Evolutionary conservation across 768 basidiomycete species (phyloP), one percentile per base, ranked within the genome.

Genomic region (Pleurotus sapidus): DNA sequence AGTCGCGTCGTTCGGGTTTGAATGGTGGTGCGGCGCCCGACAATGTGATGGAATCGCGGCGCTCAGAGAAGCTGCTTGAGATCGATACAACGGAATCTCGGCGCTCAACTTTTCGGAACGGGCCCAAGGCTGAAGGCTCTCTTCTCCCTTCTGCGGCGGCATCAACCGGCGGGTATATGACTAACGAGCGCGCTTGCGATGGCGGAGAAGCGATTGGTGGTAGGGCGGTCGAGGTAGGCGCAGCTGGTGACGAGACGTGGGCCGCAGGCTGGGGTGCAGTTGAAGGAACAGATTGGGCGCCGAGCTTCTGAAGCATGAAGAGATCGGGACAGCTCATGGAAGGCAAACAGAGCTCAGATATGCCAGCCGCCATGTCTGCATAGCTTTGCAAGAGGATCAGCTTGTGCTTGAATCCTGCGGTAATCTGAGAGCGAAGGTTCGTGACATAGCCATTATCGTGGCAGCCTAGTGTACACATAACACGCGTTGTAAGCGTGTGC

Each of bases 391-490:
- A 75, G 34, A 89, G 76, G 58, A 84, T 76, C 60, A 89, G 73
- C 71, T 87, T 90, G 56, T 84, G 72, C 60, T 79, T 79, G 63
- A 78, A 82, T 30, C 87, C 86, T 27, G 82, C 79, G 45, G 87
- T 88, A 54, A 86, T 81, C 50, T 85, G 79, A 17, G 85, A 83
- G 47, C 80, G 80, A 54, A 90, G 78, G 57, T 75, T 77, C 23
- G 82, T 78, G 50, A 81, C 77, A 71, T 90, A 89, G 62, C 88
- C 87, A 71, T 83, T 84, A 70, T 89, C 88, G 66, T 89, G 88
- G 64, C 84, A 85, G 60, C 86, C 87, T 88, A 11, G 30, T 34
- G 8, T 11, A 11, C 30, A 34, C 30, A 27, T 34, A 55, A 34
- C 30, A 34, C 30, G 30, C 9, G 30, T 34, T 34, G 9, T 34